Conservation (phyloP, 202 grass and related monocot species). For the Musa balbisiana region DNA sequence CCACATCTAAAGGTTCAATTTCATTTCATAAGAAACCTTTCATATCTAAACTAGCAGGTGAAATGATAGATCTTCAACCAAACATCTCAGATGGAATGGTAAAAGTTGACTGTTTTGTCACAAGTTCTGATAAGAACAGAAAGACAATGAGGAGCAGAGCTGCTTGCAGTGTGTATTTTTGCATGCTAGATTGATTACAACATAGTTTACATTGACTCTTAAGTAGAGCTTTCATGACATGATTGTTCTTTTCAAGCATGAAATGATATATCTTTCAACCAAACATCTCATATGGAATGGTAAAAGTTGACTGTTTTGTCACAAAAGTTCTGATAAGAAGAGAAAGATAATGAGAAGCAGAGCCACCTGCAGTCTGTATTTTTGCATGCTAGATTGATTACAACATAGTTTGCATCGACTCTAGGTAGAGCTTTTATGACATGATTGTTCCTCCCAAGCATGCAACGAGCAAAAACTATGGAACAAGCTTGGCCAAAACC, state of each 20-base stretch:
- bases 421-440: background rate
- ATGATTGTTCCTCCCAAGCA: background rate
- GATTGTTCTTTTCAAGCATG: conserved; percentile 2
- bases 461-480: background rate
- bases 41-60: too few species aligned
- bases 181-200: too few species aligned
- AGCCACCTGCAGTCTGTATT: too few species aligned
- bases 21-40: too few species aligned
- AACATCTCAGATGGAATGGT: too few species aligned
- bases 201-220: background rate
- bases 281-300: too few species aligned
- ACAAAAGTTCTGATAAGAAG: too few species aligned
- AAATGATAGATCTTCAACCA: too few species aligned
- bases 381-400: too few species aligned
- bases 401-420: background rate
- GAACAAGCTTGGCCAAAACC: background rate
- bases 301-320: too few species aligned
- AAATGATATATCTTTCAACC: background rate
- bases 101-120: background rate
- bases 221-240: background rate
- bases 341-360: too few species aligned
- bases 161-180: too few species aligned
- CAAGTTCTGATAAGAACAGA: background rate
- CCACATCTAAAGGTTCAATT: background rate
- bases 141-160: background rate